A percentile compares a stretch with the other conserved stretches of the same genome.
Conservation (phyloP, 208 protist species). For the Acanthamoeba castellanii region DNA sequence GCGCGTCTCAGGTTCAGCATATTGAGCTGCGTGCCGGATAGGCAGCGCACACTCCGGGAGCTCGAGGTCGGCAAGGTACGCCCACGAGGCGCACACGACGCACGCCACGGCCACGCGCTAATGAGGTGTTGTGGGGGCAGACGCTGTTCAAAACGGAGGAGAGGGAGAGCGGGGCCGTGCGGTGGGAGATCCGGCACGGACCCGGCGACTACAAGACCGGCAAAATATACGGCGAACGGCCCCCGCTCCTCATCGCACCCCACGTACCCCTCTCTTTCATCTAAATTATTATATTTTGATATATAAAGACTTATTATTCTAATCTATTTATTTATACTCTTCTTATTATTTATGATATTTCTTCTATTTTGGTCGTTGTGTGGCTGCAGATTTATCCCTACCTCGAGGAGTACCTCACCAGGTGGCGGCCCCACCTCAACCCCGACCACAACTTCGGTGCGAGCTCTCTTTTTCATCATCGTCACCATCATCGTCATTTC, state of each 20-base stretch:
- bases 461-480: background rate
- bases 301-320: no score
- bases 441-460: conserved; percentile 57
- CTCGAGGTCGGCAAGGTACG: conserved; percentile 56
- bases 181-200: conserved; percentile 57
- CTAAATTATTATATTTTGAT: background rate
- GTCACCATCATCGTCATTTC: background rate
- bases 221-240: conserved; percentile 60
- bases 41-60: conserved; percentile 65
- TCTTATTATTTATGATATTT: no score
- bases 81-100: no score
- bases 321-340: no score
- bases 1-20: background rate
- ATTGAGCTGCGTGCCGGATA: conserved; percentile 46
- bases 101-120: no score
- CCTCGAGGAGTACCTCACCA: conserved; percentile 35
- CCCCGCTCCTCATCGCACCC: conserved; percentile 33
- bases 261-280: background rate
- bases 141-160: conserved; percentile 29
- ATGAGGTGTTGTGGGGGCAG: background rate
- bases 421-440: conserved; percentile 53
- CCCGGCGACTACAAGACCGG: conserved; percentile 70
- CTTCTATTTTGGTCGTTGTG: no score
- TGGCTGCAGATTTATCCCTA: conserved; percentile 48
- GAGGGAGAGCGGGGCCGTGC: background rate